A percentile compares a stretch with the other conserved stretches of the same genome.
Conservation (phyloP, 2,329 filamentous ascomycete genomes). For the Fusarium verticillioides region DNA sequence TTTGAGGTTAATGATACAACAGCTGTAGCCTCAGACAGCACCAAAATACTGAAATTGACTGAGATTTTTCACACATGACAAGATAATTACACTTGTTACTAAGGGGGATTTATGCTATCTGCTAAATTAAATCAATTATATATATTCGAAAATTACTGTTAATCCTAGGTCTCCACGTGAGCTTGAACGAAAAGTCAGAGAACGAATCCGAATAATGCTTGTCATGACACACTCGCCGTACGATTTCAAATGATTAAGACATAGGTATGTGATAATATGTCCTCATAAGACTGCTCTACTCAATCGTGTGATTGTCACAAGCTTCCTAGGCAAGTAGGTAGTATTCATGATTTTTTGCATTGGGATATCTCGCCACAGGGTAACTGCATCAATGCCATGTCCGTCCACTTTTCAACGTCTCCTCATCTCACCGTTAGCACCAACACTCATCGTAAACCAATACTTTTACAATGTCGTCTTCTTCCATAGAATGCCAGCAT, state of each 20-base stretch:
- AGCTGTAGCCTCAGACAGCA: not conserved
- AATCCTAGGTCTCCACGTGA: rapidly evolving
- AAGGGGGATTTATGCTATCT: not conserved
- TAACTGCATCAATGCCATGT: conserved; percentile 1
- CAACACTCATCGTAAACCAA: conserved; percentile 1
- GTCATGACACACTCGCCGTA: not conserved
- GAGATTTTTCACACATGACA: too few species aligned
- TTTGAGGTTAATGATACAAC: conserved; percentile 2
- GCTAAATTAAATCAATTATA: not conserved
- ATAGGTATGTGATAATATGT: not conserved
- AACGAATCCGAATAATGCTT: too few species aligned
- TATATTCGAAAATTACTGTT: too few species aligned
- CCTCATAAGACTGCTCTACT: not conserved
- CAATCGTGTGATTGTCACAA: not conserved
- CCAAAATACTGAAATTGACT: not conserved
- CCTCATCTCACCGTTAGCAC: conserved; percentile 27
- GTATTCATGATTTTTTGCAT: conserved; percentile 49
- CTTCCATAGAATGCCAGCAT: conserved; percentile 43
- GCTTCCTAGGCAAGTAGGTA: not conserved
- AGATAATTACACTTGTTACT: not conserved
- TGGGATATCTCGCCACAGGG: conserved; percentile 15
- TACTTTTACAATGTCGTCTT: conserved; percentile 30
- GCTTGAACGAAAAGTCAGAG: not conserved
- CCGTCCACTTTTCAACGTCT: conserved; percentile 20
- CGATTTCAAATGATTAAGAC: not conserved